These are phyloP conservation scores for Fusarium mundagurra DNA, from an alignment of 2,329 filamentous ascomycete genomes.

Conservation along the genomic window DNA sequence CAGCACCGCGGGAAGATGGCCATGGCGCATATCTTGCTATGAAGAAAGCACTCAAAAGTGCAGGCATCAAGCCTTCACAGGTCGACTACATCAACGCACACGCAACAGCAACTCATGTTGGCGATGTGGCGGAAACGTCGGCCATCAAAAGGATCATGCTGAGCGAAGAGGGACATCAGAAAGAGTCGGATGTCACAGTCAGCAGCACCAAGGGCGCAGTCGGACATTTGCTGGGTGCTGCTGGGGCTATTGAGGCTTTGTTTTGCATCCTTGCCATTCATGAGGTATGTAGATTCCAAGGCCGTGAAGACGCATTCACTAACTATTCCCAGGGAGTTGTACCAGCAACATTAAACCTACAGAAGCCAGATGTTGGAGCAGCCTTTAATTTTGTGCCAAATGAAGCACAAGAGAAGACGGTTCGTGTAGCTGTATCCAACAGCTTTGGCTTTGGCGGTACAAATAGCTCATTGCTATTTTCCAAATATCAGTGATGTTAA, in stretches of 20 bases:
- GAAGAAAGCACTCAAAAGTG: conserved; percentile 81
- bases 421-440: conserved; percentile 85
- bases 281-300: conserved; percentile 68
- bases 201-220: conserved; percentile 95
- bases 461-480: conserved; percentile 89
- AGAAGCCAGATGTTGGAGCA: conserved; percentile 71
- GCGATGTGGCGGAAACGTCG: conserved; percentile 86
- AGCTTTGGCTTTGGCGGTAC: conserved; percentile 99
- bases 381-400: conserved; percentile 88
- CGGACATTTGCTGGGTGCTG: conserved; percentile 90
- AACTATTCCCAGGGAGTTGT: conserved; percentile 71
- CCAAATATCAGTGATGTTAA: conserved; percentile 40
- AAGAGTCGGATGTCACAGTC: conserved; percentile 75
- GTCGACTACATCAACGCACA: conserved; percentile 97
- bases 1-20: conserved; percentile 85
- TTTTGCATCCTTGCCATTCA: conserved; percentile 83
- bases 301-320: background rate
- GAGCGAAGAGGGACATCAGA: conserved; percentile 72
- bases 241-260: conserved; percentile 89
- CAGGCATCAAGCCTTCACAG: conserved; percentile 71
- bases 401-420: conserved; percentile 72
- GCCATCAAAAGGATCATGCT: conserved; percentile 84
- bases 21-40: conserved; percentile 85
- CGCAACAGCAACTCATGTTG: conserved; percentile 86
- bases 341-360: conserved; percentile 88